Evolutionary conservation across 2,329 filamentous ascomycete genomes (phyloP), one percentile per base, ranked within the genome.

Genomic region (Diaporthe vaccinii): DNA sequence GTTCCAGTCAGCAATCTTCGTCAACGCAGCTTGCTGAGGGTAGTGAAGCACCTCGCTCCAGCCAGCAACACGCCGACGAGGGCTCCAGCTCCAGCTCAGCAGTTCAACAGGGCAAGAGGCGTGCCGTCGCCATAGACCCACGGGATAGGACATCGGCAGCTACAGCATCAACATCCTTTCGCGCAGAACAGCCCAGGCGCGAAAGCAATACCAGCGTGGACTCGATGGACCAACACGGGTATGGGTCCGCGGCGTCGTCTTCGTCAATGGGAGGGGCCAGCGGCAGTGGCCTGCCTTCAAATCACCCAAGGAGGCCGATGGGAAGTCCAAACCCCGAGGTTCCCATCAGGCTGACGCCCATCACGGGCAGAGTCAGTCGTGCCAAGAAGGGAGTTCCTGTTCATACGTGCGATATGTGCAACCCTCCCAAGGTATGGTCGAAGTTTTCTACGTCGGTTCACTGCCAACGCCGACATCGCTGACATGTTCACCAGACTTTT

Each of bases 311-410:
- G 80, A 84, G 88, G 75, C 88, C 87, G 9, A 84, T 87, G 78
- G 79, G 83, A 73, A 80, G 82, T 74, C 79, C 80, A 59, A 76
- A 82, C 59, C 78, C 80, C 55, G 86, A 87, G 55, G 75, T 84
- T 20, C 84, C 85, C 22, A 82, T 89, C 78, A 90, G 87, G 80
- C 82, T 89, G 77, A 91, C 89, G 31, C 89, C 89, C 15, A 89
- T 91, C 76, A 91, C 89, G 39, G 84, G 87, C 28, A 87, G 89
- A 76, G 87, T 90, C 55, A 91, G 89, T 80, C 86, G 89, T 77
- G 89, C 89, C 61, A 90, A 89, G 84, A 91, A 91, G 80, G 89
- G 89, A 17, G 84, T 90, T n/a, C 88, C 87, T 22, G 89, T 91
- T 72, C 89, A 91, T 80, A 85, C 83, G 3, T 91, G 89, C 77